phyloP scores from a whole-genome alignment of 1,139 yeast genomes.

The Suhomyces bokatorum region DNA sequence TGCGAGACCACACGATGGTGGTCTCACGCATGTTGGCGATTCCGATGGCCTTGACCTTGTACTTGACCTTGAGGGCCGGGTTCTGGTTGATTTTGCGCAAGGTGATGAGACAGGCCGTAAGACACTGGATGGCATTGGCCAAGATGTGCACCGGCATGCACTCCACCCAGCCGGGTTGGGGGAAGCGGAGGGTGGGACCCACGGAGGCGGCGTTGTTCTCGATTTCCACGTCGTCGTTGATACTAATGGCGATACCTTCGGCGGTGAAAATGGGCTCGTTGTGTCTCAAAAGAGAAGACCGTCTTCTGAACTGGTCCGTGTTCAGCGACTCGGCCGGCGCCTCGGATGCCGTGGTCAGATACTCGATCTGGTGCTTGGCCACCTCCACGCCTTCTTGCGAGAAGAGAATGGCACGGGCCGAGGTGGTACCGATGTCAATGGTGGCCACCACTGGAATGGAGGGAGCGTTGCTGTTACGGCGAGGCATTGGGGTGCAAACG shows the following conservation, averaged over 20 bases:
- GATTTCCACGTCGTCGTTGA: conserved; percentile 58
- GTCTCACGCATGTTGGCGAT: conserved; percentile 97
- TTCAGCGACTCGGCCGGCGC: conserved; percentile 47
- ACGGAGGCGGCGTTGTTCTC: conserved; percentile 55
- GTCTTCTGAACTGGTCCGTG: conserved; percentile 54
- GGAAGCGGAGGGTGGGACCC: conserved; percentile 73
- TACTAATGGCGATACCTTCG: conserved; percentile 70
- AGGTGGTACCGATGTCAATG: conserved; percentile 91
- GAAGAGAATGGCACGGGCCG: conserved; percentile 88
- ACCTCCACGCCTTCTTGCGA: conserved; percentile 71
- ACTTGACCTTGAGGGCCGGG: conserved; percentile 49
- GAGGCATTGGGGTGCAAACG: conserved; percentile 29
- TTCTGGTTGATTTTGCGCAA: conserved; percentile 59
- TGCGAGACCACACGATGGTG: conserved; percentile 83
- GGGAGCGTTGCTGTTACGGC: conserved; percentile 43
- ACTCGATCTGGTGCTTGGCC: conserved; percentile 88
- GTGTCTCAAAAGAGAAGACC: conserved; percentile 50
- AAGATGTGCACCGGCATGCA: conserved; percentile 87
- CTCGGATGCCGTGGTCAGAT: conserved; percentile 69
- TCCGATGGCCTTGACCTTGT: conserved; percentile 66
- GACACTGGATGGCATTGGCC: conserved; percentile 78
- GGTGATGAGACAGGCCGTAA: conserved; percentile 62
- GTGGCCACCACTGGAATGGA: conserved; percentile 60
- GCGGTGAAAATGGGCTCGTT: conserved; percentile 65
- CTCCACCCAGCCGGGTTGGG: conserved; percentile 91